phyloP scores from a whole-genome alignment of 805 yeast genomes.

The Candida silvatica region DNA sequence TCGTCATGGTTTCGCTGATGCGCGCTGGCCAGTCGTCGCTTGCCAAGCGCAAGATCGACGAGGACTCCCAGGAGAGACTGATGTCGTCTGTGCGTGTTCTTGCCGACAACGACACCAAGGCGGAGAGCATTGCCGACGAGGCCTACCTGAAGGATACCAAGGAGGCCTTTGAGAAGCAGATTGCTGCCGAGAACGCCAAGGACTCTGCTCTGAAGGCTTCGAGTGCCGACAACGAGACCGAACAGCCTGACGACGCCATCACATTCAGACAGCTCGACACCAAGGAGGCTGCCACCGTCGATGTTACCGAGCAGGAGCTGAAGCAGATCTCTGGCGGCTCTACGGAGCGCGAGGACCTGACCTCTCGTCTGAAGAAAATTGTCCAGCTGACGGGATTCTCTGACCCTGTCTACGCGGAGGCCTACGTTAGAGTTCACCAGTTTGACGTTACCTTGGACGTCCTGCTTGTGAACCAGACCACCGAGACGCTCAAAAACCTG shows the following conservation, averaged over 20 bases:
- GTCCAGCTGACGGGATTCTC: constrained; percentile 96
- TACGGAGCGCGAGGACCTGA: constrained; percentile 46
- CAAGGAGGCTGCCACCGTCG: constrained; percentile 28
- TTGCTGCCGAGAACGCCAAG: constrained; percentile 50
- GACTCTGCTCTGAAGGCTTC: constrained; percentile 48
- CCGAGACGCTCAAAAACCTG: constrained; percentile 79
- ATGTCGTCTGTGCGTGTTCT: constrained; percentile 78
- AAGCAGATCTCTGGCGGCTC: constrained; percentile 44
- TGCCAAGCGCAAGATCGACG: constrained; percentile 76
- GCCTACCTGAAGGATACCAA: constrained; percentile 86
- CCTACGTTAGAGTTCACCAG: constrained; percentile 91
- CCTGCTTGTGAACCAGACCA: constrained; percentile 88
- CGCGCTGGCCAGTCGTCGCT: constrained; percentile 74
- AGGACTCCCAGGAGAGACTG: constrained; percentile 94
- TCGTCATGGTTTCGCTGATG: constrained; percentile 84
- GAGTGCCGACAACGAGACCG: constrained; percentile 53
- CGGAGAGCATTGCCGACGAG: constrained; percentile 32
- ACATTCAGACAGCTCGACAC: constrained; percentile 70
- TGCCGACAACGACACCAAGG: constrained; percentile 40
- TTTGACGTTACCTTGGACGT: constrained; percentile 94
- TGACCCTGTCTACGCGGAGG: constrained; percentile 97
- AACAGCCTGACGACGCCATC: constrained; percentile 72
- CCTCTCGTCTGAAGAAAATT: constrained; percentile 80
- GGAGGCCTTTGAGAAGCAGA: constrained; percentile 70
- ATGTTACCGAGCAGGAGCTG: constrained; percentile 50